Percentiles rank a stretch among this genome's conserved stretches.
These are phyloP conservation scores for Kwoniella sp. DNA, from an alignment of 768 basidiomycete species.

Conservation along the genomic window DNA sequence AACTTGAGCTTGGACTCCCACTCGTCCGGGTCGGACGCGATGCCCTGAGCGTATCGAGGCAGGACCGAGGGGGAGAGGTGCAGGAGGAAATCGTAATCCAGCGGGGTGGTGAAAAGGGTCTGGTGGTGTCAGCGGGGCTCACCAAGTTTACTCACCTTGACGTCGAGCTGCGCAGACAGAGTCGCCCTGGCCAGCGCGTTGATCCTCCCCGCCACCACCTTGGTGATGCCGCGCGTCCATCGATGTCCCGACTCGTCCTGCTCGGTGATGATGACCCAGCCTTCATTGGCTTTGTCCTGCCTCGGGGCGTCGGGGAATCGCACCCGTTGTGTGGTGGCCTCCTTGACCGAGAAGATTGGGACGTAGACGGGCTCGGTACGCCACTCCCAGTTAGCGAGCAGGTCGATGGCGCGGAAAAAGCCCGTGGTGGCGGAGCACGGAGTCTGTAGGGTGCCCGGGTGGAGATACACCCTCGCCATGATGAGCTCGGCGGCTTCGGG, in stretches of 20 bases:
- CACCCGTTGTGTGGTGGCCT: slow-evolving; percentile 26
- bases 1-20: slow-evolving; percentile 42
- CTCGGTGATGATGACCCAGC: slow-evolving; percentile 77
- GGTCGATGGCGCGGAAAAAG: slow-evolving; percentile 65
- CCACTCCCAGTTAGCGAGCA: slow-evolving; percentile 71
- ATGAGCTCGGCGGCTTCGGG: slow-evolving; percentile 80
- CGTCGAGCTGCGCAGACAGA: slow-evolving; percentile 57
- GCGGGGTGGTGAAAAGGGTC: slow-evolving; percentile 81
- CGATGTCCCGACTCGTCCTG: slow-evolving; percentile 66
- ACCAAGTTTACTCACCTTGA: slow-evolving; percentile 56
- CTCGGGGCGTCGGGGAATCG: slow-evolving; percentile 45
- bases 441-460: slow-evolving; percentile 54
- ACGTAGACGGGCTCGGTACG: slow-evolving; percentile 64
- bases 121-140: slow-evolving; percentile 42
- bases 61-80: slow-evolving; percentile 63
- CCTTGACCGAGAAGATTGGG: slow-evolving; percentile 58
- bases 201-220: slow-evolving; percentile 69
- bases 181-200: slow-evolving; percentile 71
- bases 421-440: slow-evolving; percentile 65
- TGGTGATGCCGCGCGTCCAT: slow-evolving; percentile 72
- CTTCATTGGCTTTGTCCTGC: slow-evolving; percentile 50
- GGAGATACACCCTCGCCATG: slow-evolving; percentile 72
- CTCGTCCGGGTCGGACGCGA: slow-evolving; percentile 56
- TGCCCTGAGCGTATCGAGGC: slow-evolving; percentile 70
- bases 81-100: slow-evolving; percentile 76